Percentiles rank a stretch among this genome's conserved stretches.
These are phyloP conservation scores for Thoreauomyces humboldtii DNA, from an alignment of 192 early-diverging fungal species.

Conservation along the genomic window DNA sequence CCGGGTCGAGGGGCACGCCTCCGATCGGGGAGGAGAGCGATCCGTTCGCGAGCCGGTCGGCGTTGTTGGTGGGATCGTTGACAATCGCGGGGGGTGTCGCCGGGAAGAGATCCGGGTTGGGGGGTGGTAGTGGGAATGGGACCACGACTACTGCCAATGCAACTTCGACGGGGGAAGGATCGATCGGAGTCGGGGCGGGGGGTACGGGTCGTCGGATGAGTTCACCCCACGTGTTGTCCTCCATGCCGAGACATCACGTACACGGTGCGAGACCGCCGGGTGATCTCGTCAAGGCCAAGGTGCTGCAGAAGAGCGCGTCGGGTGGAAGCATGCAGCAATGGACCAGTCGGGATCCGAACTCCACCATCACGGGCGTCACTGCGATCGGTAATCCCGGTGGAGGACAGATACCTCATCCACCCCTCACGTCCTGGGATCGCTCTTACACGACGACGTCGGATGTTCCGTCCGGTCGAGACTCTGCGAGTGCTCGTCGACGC, in stretches of 20 bases:
- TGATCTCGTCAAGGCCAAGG: not conserved
- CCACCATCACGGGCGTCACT: too few relatives aligned
- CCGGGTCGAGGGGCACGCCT: not conserved
- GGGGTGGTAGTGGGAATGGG: not conserved
- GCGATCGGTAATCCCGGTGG: too few relatives aligned
- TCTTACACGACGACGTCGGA: not conserved
- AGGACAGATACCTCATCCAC: not conserved
- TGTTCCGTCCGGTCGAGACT: not conserved
- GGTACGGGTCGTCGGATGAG: too few relatives aligned
- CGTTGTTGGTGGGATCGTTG: not conserved
- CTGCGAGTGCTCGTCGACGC: too few relatives aligned
- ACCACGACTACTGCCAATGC: not conserved
- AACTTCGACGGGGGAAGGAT: not conserved
- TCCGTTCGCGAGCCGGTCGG: not conserved
- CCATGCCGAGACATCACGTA: not conserved
- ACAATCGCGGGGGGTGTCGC: not conserved
- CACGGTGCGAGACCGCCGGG: not conserved
- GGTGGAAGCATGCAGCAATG: conserved; percentile 7
- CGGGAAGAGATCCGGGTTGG: conserved; percentile 1
- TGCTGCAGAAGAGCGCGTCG: conserved; percentile 1
- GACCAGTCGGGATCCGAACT: not conserved
- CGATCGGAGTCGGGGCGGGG: not conserved
- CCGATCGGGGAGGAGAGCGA: conserved; percentile 1
- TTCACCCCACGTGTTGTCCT: too few relatives aligned
- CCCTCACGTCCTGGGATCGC: not conserved